phyloP scores from a whole-genome alignment of 306 rosid genomes.

The Cucurbita ficifolia region DNA sequence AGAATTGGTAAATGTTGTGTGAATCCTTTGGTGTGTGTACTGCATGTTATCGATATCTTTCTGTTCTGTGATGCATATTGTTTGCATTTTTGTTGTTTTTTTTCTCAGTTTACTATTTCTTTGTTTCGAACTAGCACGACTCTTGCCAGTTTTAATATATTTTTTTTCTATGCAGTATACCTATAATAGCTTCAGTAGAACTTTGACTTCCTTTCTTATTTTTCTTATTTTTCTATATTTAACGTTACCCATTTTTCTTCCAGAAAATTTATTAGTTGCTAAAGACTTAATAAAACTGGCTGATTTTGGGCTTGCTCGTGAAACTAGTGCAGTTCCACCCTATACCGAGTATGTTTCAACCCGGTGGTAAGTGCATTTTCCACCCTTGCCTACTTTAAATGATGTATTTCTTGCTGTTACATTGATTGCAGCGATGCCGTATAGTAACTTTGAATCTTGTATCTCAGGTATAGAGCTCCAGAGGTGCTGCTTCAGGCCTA shows the following conservation, averaged over 20 bases:
- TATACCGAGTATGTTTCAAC: slow-evolving; percentile 92
- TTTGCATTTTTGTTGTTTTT: background rate
- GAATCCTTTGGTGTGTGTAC: background rate
- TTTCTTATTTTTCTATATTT: background rate
- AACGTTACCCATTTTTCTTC: background rate
- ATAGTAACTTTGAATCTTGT: slow-evolving; percentile 3
- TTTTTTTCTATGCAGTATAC: background rate
- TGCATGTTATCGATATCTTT: background rate
- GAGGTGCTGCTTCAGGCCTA: slow-evolving; percentile 93
- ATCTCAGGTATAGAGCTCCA: slow-evolving; percentile 92
- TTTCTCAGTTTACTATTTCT: background rate
- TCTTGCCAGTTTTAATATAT: background rate
- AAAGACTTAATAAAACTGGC: slow-evolving; percentile 77
- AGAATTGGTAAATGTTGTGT: background rate
- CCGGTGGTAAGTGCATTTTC: slow-evolving; percentile 48
- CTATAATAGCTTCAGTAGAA: background rate
- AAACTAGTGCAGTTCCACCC: slow-evolving; percentile 74
- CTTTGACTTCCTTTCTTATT: background rate
- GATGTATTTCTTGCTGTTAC: background rate
- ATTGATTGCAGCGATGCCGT: background rate
- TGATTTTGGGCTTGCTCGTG: slow-evolving; percentile 96
- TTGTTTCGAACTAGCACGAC: background rate
- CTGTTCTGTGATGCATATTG: background rate
- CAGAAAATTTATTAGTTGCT: slow-evolving; percentile 84
- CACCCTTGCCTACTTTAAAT: background rate